Conservation (phyloP, 2,329 filamentous ascomycete genomes). For the Tolypocladium nubicola region DNA sequence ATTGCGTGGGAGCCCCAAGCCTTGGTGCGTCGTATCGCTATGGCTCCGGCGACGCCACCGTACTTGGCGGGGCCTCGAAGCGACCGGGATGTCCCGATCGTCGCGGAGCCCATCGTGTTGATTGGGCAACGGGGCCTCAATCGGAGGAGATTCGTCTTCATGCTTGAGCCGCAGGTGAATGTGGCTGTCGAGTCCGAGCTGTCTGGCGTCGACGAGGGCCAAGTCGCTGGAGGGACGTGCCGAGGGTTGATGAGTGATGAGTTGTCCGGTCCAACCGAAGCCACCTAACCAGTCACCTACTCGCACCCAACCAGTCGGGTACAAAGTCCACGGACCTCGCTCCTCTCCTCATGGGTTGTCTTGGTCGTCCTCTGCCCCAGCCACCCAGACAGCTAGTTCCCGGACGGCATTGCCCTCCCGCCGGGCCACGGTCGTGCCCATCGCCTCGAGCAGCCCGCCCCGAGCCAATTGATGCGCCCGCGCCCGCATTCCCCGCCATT, state of each 20-base stretch:
- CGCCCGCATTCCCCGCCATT: not conserved
- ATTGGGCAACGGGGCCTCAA: too few species aligned
- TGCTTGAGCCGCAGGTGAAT: too few species aligned
- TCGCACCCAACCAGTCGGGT: not conserved
- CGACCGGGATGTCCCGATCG: too few species aligned
- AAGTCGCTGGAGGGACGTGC: not conserved
- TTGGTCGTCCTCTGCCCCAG: not conserved
- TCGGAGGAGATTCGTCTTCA: too few species aligned
- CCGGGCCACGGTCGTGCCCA: not conserved
- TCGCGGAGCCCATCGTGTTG: too few species aligned
- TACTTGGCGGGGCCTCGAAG: too few species aligned
- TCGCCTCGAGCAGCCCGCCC: not conserved
- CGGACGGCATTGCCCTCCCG: not conserved
- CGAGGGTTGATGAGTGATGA: slow-evolving; percentile 1
- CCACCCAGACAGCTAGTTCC: not conserved
- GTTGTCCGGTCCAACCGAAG: not conserved
- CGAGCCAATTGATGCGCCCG: not conserved
- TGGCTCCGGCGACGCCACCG: too few species aligned
- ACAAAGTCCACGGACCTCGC: not conserved
- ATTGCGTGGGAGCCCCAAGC: not conserved
- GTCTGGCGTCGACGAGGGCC: too few species aligned
- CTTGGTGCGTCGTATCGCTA: too few species aligned
- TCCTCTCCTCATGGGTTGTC: not conserved
- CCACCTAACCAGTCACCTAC: not conserved
- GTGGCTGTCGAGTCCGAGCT: too few species aligned